Percentiles rank a stretch among this genome's conserved stretches.
Evolutionary conservation across 371 early-diverging fungal species (phyloP).

Genomic region (Circinella minor): DNA sequence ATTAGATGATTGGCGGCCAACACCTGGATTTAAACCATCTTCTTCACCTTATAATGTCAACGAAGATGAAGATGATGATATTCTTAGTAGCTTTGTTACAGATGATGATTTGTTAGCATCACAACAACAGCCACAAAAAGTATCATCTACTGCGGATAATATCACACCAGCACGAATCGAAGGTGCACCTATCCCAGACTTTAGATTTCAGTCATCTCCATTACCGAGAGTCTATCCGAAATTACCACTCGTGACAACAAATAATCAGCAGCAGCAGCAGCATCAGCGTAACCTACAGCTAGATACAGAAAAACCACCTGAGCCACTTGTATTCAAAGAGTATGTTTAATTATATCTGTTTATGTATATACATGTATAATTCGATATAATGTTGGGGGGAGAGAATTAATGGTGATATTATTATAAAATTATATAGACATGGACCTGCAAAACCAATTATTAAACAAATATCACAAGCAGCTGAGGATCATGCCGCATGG

Average conservation of each 20-base stretch:
- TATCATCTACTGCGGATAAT: background rate
- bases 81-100: conserved; percentile 1
- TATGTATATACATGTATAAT: too few species aligned
- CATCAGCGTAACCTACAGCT: background rate
- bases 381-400: background rate
- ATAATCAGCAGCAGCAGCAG: background rate
- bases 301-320: background rate
- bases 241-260: background rate
- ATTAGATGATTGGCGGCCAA: conserved; percentile 11
- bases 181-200: background rate
- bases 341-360: background rate
- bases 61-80: background rate
- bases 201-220: background rate
- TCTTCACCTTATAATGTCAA: background rate
- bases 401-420: background rate
- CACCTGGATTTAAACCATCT: background rate
- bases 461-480: background rate
- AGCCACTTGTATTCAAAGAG: conserved; percentile 2
- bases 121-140: background rate
- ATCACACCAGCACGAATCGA: background rate
- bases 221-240: conserved; percentile 6
- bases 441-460: background rate
- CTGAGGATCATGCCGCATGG: conserved; percentile 4
- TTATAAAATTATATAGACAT: background rate
- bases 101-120: background rate